Evolutionary conservation across 805 yeast genomes (phyloP).

Genomic region (Priceomyces melissophilus): DNA sequence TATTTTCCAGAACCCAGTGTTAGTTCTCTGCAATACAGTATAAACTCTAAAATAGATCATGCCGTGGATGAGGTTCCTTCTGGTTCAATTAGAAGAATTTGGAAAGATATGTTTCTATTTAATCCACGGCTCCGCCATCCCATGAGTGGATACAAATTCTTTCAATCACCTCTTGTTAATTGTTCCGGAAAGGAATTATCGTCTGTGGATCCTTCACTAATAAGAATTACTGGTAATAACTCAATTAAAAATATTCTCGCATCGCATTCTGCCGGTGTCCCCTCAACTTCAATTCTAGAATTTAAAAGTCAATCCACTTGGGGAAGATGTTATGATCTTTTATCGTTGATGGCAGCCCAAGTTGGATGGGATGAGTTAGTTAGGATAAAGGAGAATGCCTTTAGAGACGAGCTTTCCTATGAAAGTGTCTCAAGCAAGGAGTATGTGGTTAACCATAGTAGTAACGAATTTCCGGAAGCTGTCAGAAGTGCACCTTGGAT

Average conservation of each 20-base stretch:
- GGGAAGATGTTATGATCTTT: slow-evolving; percentile 56
- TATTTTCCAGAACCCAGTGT: slow-evolving; percentile 28
- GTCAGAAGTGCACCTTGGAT: slow-evolving; percentile 70
- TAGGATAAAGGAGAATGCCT: slow-evolving; percentile 61
- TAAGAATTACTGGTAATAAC: slow-evolving; percentile 24
- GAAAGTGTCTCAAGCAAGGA: slow-evolving; percentile 4
- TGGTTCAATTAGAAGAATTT: slow-evolving; percentile 30
- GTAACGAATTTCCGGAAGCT: slow-evolving; percentile 13
- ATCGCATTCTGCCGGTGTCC: slow-evolving; percentile 28
- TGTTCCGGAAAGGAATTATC: slow-evolving; percentile 32
- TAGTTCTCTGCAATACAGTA: background rate
- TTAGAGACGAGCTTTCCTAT: slow-evolving; percentile 33
- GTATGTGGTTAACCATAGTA: slow-evolving; percentile 17
- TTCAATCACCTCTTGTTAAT: slow-evolving; percentile 33
- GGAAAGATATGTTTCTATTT: slow-evolving; percentile 29
- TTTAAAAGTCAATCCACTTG: slow-evolving; percentile 34
- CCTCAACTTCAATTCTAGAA: slow-evolving; percentile 27
- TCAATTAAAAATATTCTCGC: slow-evolving; percentile 25
- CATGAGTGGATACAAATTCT: slow-evolving; percentile 29
- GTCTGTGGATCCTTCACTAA: slow-evolving; percentile 30
- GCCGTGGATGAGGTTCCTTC: slow-evolving; percentile 7
- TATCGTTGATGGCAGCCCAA: slow-evolving; percentile 62
- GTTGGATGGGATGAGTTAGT: slow-evolving; percentile 84
- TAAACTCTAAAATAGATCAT: background rate
- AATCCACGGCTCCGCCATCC: slow-evolving; percentile 34